Base-by-base conservation (phyloP, 768 basidiomycete genomes). In the Macrolepiota fuliginosa region DNA sequence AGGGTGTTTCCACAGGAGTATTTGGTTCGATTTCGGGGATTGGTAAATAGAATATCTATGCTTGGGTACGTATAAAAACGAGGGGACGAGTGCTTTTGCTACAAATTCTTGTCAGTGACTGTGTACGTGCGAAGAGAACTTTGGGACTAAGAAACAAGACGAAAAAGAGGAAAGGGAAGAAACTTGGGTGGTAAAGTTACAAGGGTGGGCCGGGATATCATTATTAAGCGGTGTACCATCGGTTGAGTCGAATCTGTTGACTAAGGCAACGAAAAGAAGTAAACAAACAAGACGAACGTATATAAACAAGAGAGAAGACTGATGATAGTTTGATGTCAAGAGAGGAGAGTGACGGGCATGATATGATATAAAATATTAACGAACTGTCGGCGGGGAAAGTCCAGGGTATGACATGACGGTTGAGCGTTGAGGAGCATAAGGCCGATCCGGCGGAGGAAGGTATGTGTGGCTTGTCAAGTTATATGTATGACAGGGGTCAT, bases 101-200 rank as follows among this genome's bases (percentile, higher is more conserved):
- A 58, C 56, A 58, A 50, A 49, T 49, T 58, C 45, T 50, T 58
- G 47, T 58, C 56, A 50, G 56, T 58, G 36, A 39, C n/a, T 36
- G 25, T 50, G 35, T 24, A 39, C 12, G 37, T 35, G 56, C 32
- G 22, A 50, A 39, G 32, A n/a, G 9, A 45, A 10, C 17, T 36
- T 15, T 12, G 39, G 39, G 3, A 12, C 12, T 4, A 17, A 40
- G 39, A 40, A 40, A 17, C 39, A 39, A 17, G 39, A 15, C n/a
- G 25, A 47, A 46, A 10, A 29, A 17, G 25, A n/a, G 25, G 15
- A 3, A 29, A 27, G 36, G 36, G 35, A 32, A 19, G n/a, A 17
- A 47, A 4, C 39, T 17, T 9, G 22, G 27, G 35, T 36, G 12
- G 2, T 58, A 58, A 49, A 29, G 47, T 58, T 58, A 49, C 56